Conservation (phyloP, 2,329 filamentous ascomycete genomes). For the Neonectria punicea region DNA sequence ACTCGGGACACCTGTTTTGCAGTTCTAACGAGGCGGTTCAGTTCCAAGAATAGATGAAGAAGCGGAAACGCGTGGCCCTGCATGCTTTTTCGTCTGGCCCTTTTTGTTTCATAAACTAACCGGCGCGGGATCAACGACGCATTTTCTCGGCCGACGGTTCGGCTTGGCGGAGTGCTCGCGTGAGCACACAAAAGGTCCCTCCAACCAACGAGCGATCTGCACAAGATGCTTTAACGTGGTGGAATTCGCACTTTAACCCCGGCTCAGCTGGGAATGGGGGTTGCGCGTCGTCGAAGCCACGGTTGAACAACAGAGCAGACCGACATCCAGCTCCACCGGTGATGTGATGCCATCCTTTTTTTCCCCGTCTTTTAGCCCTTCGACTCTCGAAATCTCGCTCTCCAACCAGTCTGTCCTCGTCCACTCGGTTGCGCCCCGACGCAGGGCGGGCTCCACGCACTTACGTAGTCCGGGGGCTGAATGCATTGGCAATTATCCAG, state of each 20-base stretch:
- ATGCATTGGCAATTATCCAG: neutral
- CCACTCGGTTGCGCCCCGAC: neutral
- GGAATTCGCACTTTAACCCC: neutral
- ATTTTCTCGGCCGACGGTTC: neutral
- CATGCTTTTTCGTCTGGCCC: neutral
- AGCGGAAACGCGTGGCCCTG: slow-evolving; percentile 15
- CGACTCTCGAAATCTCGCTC: neutral
- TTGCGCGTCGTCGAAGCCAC: slow-evolving; percentile 18
- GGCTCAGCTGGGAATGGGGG: slow-evolving; percentile 4
- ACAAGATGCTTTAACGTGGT: neutral
- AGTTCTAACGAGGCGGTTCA: neutral
- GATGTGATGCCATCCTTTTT: neutral
- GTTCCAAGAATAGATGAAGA: slow-evolving; percentile 17
- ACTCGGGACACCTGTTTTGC: neutral
- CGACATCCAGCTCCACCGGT: neutral
- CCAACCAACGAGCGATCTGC: neutral
- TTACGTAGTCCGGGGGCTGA: slow-evolving; percentile 4
- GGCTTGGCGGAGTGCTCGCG: slow-evolving; percentile 2
- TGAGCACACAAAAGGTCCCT: neutral
- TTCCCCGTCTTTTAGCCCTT: no score
- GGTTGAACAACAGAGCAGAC: neutral
- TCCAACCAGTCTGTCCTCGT: no score
- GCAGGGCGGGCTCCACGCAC: neutral
- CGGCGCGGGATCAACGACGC: slow-evolving; percentile 2
- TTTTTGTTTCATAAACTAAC: neutral